Evolutionary conservation across 164 flowering plant genomes (phyloP), one percentile per base, ranked within the genome.

Genomic region (Stephania cephalantha): DNA sequence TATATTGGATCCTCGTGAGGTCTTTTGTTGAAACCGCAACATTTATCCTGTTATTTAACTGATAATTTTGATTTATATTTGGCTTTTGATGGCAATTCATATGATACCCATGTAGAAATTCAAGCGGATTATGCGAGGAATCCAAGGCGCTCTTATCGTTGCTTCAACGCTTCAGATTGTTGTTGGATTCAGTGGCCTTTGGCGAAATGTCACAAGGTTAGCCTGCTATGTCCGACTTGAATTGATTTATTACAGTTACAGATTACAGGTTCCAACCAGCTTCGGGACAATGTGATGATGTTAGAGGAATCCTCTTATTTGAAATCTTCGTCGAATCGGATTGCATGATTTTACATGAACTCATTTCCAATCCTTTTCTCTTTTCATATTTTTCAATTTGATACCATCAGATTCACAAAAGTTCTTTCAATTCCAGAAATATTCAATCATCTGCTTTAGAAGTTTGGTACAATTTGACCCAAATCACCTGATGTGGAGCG

Each of bases 141-240:
- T 79, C 69, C 98, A 94, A 81, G 98, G 98, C 5, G 91, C 98
- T 22, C 87, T 94, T 46, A 92, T 94, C 69, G 90, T 94, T 70
- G 91, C 98, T 48, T 94, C 98, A 50, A 87, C 88, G 69, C 90
- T 94, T 71, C 98, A 94, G 75, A 91, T 91, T 78, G 83, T 94
- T 31, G 0, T 94, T 63, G 98, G 98, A 29, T 94, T 94, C 79
- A 94, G 97, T 79, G 98, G 98, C 74, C 95, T 94, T 71, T 94
- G 97, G 97, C 88, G 98, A 15, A 90, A 92, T 81, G 87, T 94
- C 20, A 81, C 90, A 42, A 92, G 98, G 98, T 94, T 35, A 10
- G 76, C 71, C 30, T n/a, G n/a, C 9, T 15, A n/a, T 66, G 31
- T 73, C 29, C 9, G n/a, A 11, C n/a, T 5, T 70, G 58, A 70